phyloP scores from a whole-genome alignment of 352 stramenopile species.

The Pythium insidiosum region DNA sequence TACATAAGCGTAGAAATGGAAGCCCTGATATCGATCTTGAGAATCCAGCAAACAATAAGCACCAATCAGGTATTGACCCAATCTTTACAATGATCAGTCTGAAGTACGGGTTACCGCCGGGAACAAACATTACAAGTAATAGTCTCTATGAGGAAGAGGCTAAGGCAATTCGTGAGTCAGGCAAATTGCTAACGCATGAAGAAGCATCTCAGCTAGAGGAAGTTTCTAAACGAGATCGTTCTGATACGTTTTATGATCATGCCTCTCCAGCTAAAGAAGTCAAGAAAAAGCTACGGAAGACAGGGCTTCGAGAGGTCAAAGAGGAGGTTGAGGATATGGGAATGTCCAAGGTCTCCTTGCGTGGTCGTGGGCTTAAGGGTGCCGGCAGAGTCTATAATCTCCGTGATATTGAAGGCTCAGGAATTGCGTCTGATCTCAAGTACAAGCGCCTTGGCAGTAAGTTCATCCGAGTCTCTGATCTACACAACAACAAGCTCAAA shows the following conservation, averaged over 20 bases:
- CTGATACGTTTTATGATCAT: not conserved
- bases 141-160: not conserved
- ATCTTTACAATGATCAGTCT: not conserved
- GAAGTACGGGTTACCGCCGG: not conserved
- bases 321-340: too few species aligned
- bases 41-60: not conserved
- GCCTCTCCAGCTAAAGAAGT: not conserved
- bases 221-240: too few species aligned
- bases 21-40: not conserved
- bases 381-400: not conserved
- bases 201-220: not conserved
- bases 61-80: not conserved
- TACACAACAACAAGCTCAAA: conserved; percentile 1
- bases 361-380: not conserved
- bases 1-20: not conserved
- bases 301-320: too few species aligned
- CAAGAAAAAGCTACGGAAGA: not conserved
- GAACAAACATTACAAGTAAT: not conserved
- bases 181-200: not conserved
- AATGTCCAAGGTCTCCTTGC: not conserved
- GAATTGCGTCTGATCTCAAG: conserved; percentile 4
- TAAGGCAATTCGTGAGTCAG: not conserved
- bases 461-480: conserved; percentile 3
- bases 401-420: conserved; percentile 2
- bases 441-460: conserved; percentile 9